Percentiles rank a stretch among this genome's conserved stretches.
Conservation (phyloP, 2,329 filamentous ascomycete genomes). For the Aspergillus pseudoviridinutans region DNA sequence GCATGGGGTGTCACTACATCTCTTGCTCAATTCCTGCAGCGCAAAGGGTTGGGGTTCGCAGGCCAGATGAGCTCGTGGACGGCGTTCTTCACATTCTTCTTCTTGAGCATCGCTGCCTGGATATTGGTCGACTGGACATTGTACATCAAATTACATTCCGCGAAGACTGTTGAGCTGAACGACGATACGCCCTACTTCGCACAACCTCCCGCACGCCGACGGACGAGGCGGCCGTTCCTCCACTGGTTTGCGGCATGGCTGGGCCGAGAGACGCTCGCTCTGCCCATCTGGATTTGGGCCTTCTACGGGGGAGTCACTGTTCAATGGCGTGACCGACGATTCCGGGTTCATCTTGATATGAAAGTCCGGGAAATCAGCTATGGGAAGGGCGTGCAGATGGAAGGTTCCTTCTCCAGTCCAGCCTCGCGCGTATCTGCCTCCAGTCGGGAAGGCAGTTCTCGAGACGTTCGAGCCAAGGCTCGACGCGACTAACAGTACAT, state of each 20-base stretch:
- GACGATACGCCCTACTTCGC: constrained; percentile 72
- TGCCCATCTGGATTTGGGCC: constrained; percentile 88
- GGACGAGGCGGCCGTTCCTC: constrained; percentile 52
- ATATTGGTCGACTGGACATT: constrained; percentile 69
- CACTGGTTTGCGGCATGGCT: constrained; percentile 82
- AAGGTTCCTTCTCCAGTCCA: constrained; percentile 19
- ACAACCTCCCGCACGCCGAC: constrained; percentile 43
- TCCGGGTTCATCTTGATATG: constrained; percentile 80
- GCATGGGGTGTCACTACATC: constrained; percentile 71
- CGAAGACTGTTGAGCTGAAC: constrained; percentile 66
- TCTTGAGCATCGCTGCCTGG: constrained; percentile 64
- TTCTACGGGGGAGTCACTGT: constrained; percentile 85
- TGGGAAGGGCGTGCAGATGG: constrained; percentile 8
- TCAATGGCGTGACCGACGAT: constrained; percentile 78
- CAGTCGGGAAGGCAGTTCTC: not conserved
- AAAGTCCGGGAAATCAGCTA: constrained; percentile 61
- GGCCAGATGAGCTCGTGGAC: constrained; percentile 62
- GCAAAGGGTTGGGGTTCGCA: constrained; percentile 35
- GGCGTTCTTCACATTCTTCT: constrained; percentile 63
- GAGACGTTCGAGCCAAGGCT: not conserved
- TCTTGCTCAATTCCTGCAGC: constrained; percentile 57
- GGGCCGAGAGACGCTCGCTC: constrained; percentile 73
- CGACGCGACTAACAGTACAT: constrained; percentile 7
- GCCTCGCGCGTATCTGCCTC: not conserved
- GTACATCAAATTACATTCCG: constrained; percentile 71